Conservation (phyloP, 129 eudicot species). For the Erigeron canadensis region DNA sequence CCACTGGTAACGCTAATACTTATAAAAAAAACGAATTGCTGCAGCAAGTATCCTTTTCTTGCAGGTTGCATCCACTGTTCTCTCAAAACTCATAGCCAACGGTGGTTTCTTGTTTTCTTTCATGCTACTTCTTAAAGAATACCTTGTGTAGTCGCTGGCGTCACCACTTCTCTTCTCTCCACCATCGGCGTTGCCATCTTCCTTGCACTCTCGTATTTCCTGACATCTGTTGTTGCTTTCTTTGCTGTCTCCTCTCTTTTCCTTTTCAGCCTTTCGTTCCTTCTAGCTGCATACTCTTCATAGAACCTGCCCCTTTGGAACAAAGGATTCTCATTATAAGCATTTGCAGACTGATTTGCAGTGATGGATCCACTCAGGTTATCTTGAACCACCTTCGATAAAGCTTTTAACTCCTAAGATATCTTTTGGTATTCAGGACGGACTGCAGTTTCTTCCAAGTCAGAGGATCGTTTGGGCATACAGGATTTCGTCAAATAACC, state of each 20-base stretch:
- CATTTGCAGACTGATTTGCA: constrained; percentile 15
- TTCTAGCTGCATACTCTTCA: constrained; percentile 68
- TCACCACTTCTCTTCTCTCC: constrained; percentile 44
- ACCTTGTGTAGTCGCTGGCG: constrained; percentile 35
- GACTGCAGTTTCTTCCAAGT: constrained; percentile 38
- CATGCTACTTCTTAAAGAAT: constrained; percentile 61
- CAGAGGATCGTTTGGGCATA: constrained; percentile 34
- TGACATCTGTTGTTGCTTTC: constrained; percentile 38
- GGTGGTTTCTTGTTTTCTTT: constrained; percentile 86
- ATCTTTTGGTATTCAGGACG: constrained; percentile 62
- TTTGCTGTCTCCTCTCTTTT: constrained; percentile 68
- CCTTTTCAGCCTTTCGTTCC: constrained; percentile 75
- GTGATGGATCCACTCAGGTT: constrained; percentile 31
- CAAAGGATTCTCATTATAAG: constrained; percentile 35
- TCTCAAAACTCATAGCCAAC: constrained; percentile 37
- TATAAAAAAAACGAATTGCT: not conserved
- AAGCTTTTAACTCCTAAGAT: constrained; percentile 62
- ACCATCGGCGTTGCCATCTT: constrained; percentile 48
- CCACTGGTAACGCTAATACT: not conserved
- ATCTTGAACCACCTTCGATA: constrained; percentile 56
- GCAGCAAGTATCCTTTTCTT: constrained; percentile 34
- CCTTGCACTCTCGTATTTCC: constrained; percentile 50
- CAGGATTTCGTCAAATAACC: constrained; percentile 49
- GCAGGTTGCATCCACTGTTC: constrained; percentile 34
- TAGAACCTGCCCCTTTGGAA: constrained; percentile 81